Base-by-base conservation (phyloP, 2,329 filamentous ascomycete genomes). In the Chrysoporthe cubensis region DNA sequence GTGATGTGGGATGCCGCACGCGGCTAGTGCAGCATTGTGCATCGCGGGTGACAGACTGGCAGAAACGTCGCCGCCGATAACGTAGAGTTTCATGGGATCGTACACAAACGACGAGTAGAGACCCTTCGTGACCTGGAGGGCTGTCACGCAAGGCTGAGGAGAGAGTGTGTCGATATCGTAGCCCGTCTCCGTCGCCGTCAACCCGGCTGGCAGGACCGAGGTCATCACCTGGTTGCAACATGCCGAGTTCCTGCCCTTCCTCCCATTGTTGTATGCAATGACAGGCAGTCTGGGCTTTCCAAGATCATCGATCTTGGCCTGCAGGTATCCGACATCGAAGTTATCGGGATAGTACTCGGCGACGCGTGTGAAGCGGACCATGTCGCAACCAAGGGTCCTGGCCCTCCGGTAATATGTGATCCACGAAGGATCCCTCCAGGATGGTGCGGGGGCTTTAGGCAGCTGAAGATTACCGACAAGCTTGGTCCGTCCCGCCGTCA, bases 31-130 rank as follows among this genome's bases (percentile, higher is more conserved):
- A 6, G 89, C 84, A 65, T 89, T 91, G 76, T 94, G 91, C 90
- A 94, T 94, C 7, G 89, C 88, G 1, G 91, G 91, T 0, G 91
- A 93, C 66, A 94, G 77, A 75, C 89, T 93, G 79, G 91, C 92
- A 62, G 84, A 86, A 11, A 91, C 87, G 66, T 89, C 89, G 65
- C 87, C 88, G n/a, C 91, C 91, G 62, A 93, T 87, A 44, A 94
- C 89, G 72, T 91, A 91, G 65, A 92, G 88, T 62, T 89, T 87
- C 82, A 94, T 88, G 0, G 88, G 84, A 52, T 93, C 89, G 63
- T 88, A 86, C 1, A 90, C 82, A 67, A 90, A 91, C 1, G 87
- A 88, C 4, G 87, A 83, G 73, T 89, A 92, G 0, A 93, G 82
- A 1, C 90, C 87, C 69, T 85, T 79, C 6, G 90, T 91, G 0